Evolutionary conservation across 352 stramenopile species (phyloP), one percentile per base, ranked within the genome.

Genomic region (Halophytophthora batemanensis): DNA sequence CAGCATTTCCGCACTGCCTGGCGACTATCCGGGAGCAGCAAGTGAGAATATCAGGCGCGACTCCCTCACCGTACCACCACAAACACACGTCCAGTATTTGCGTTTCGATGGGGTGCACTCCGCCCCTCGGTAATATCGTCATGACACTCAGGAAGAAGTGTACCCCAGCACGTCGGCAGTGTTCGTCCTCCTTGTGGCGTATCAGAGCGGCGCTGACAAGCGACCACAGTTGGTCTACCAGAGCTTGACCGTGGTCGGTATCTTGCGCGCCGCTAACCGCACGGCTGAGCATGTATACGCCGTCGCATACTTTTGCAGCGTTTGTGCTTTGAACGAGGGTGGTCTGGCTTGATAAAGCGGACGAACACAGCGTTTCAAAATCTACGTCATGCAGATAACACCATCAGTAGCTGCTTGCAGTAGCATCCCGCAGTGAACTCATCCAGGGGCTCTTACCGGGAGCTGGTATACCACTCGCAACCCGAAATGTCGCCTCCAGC

Each of bases 401-500:
- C 8, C 25, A 8, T 31, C 25, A 31, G 25, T 4, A 10, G 8
- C 25, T 8, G 25, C 25, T 4, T 31, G 25, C 25, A 31, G 25
- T 31, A 31, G 25, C 25, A 31, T 31, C 8, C 25, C 8, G 25
- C 25, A 31, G 4, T 31, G 4, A 31, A 31, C 4, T 4, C 4
- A 4, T 4, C 25, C 25, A 31, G 25, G n/a, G 6, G 3, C 6
- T 3, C 68, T 3, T 71, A 90, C 82, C 79, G 44, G 65, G 21
- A 23, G 84, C 56, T 13, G 60, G 67, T 28, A 81, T 56, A 7
- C 66, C 73, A n/a, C 53, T 39, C 10, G 76, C 64, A 33, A 88
- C 44, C 2, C 66, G 70, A 25, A 88, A 82, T n/a, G 71, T 75
- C 3, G 76, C 82, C 60, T 89, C 77, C 2, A 93, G 45, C 59